Evolutionary conservation across 176 grass and related monocot genomes (phyloP).

Genomic region (Triticum urartu): DNA sequence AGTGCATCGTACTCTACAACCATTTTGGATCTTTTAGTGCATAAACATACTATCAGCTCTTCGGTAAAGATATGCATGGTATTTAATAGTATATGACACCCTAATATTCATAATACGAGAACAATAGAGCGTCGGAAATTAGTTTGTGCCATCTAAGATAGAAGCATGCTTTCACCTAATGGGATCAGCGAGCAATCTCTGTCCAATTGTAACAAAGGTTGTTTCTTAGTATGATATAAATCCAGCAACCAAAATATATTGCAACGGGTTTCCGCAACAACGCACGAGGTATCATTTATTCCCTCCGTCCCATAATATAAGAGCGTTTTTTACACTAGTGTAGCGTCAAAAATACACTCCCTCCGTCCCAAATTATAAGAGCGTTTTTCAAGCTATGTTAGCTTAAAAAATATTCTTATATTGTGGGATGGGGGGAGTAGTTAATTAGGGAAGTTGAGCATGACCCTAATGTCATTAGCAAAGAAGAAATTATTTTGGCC

Average conservation of each 20-base stretch:
- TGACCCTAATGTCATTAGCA: no score
- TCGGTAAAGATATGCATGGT: not conserved
- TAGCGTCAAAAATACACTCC: no score
- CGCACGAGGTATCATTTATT: no score
- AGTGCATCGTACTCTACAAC: conserved; percentile 67
- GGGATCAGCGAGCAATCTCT: conserved; percentile 74
- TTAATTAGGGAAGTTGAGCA: no score
- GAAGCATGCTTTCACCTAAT: conserved; percentile 49
- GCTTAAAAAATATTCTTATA: no score
- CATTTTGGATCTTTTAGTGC: not conserved
- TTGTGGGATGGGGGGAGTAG: no score
- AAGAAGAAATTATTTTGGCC: no score
- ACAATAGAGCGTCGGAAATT: not conserved
- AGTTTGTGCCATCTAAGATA: not conserved
- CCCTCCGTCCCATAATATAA: no score
- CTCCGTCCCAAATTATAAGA: no score
- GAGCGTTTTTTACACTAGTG: no score
- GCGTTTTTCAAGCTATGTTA: no score
- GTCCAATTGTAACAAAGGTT: conserved; percentile 84
- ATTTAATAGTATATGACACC: not conserved
- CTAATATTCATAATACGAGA: not conserved
- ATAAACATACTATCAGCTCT: not conserved
- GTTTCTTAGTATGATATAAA: conserved; percentile 96
- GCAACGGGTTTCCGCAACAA: not conserved
- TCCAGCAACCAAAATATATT: conserved; percentile 81